Base-by-base conservation (phyloP, 768 basidiomycete genomes). In the Mrakia blollopis region DNA sequence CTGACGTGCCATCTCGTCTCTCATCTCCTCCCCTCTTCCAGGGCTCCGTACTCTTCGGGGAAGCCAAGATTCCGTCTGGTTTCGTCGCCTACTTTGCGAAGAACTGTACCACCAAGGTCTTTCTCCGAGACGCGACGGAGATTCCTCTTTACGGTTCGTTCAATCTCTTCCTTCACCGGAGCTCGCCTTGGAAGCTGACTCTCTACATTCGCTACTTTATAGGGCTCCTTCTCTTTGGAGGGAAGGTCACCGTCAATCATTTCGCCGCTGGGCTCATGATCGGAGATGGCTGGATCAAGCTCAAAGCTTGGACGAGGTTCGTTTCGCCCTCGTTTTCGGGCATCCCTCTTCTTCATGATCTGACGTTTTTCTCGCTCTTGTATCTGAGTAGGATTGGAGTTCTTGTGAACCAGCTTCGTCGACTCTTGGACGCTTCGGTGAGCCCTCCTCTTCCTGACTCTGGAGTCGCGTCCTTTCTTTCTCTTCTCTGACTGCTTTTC, bases 11-110 rank as follows among this genome's bases (percentile, higher is more conserved):
- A n/a, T n/a, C n/a, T n/a, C n/a, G n/a, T 30, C 30, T 1, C 30
- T 28, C 23, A 16, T 39, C 30, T 14, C 25, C 9, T 32, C 35
- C 28, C 5, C 8, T 25, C 11, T 68, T 23, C 16, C 94, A 94
- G 0, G 87, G 86, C 14, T 94, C 92, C 62, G 87, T 92, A 7
- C 84, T 94, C 28, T 98, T 98, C 81, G 86, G 86, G 39, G 88
- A 88, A 73, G 86, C 88, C 32, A 86, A 86, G 52, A 93, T 94
- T 89, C 90, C 88, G 74, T 87, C 89, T 23, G 90, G 91, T 3
- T 93, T 93, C 83, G 81, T 95, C 65, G 88, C 89, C 13, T 97
- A 92, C 83, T 96, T 94, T 84, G 87, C 89, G 80, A 92, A 93
- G 82, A 88, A 90, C 74, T 82, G 83, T 71, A 93, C 93, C 16